Evolutionary conservation across 2,329 filamentous ascomycete genomes (phyloP).

Genomic region (Grosmannia huntii): DNA sequence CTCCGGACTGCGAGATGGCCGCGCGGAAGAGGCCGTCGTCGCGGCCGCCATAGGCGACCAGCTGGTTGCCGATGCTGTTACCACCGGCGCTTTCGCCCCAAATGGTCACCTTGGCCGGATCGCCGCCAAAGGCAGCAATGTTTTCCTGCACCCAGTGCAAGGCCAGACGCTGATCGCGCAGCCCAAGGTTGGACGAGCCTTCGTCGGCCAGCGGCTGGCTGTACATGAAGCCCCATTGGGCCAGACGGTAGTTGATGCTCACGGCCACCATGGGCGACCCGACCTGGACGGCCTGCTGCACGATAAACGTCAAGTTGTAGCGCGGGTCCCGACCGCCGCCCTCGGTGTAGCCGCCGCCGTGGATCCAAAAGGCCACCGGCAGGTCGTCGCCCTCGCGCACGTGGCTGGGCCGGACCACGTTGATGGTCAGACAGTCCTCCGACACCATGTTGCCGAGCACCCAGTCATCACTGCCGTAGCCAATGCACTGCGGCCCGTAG

Average conservation of each 20-base stretch:
- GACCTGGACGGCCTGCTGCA: slow-evolving; percentile 29
- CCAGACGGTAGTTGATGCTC: slow-evolving; percentile 33
- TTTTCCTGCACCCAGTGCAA: slow-evolving; percentile 38
- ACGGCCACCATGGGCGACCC: slow-evolving; percentile 33
- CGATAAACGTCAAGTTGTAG: slow-evolving; percentile 49
- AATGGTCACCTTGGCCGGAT: slow-evolving; percentile 32
- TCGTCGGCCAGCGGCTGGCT: slow-evolving; percentile 27
- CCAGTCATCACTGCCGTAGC: slow-evolving; percentile 27
- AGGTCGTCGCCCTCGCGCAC: slow-evolving; percentile 19
- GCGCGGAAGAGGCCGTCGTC: slow-evolving; percentile 41
- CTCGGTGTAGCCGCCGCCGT: slow-evolving; percentile 22
- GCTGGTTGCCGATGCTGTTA: slow-evolving; percentile 34
- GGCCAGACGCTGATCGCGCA: slow-evolving; percentile 36
- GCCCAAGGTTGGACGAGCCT: slow-evolving; percentile 35
- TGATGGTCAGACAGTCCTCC: slow-evolving; percentile 51
- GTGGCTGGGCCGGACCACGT: slow-evolving; percentile 43
- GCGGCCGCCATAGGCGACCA: slow-evolving; percentile 35
- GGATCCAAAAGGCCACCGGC: slow-evolving; percentile 47
- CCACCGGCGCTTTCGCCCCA: slow-evolving; percentile 43
- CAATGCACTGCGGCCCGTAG: slow-evolving; percentile 34
- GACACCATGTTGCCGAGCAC: slow-evolving; percentile 12
- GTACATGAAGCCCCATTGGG: slow-evolving; percentile 38
- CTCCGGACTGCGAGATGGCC: slow-evolving; percentile 26
- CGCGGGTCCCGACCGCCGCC: slow-evolving; percentile 31
- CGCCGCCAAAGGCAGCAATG: slow-evolving; percentile 35